phyloP scores from a whole-genome alignment of 2,329 filamentous ascomycete species.

The Paecilomyces sp. region DNA sequence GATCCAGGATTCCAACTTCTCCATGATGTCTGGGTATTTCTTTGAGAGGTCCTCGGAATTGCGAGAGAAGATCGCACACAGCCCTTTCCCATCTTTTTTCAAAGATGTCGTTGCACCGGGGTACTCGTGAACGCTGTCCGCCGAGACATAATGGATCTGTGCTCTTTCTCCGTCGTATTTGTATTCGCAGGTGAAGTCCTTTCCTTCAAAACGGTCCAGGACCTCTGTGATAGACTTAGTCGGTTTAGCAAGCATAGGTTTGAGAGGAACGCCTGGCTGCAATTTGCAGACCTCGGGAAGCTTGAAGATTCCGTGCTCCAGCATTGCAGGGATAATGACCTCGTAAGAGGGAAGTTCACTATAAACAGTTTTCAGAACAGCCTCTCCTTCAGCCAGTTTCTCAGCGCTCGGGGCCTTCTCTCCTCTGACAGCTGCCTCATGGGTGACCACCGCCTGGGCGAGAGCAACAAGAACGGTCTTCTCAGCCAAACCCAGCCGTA shows the following conservation, averaged over 20 bases:
- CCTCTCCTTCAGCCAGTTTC: constrained; percentile 75
- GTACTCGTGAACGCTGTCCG: constrained; percentile 65
- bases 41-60: constrained; percentile 96
- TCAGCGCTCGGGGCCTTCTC: constrained; percentile 63
- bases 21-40: constrained; percentile 94
- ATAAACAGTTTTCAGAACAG: constrained; percentile 82
- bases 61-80: constrained; percentile 90
- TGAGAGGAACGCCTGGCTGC: constrained; percentile 85
- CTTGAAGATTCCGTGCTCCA: constrained; percentile 77
- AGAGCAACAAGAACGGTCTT: constrained; percentile 85
- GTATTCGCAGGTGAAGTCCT: constrained; percentile 96
- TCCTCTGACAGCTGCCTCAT: constrained; percentile 67
- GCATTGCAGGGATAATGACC: constrained; percentile 82
- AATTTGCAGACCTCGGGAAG: constrained; percentile 81
- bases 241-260: constrained; percentile 97
- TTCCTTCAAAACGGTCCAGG: constrained; percentile 88
- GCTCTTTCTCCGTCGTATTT: constrained; percentile 97
- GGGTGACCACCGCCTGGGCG: constrained; percentile 77
- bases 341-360: constrained; percentile 95
- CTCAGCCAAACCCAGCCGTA: constrained; percentile 85
- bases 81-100: constrained; percentile 60
- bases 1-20: constrained; percentile 81
- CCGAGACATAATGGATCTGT: constrained; percentile 96
- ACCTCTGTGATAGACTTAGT: constrained; percentile 98
- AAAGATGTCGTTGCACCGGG: constrained; percentile 55